Evolutionary conservation across 208 protist genomes (phyloP).

Genomic region (Polymyxa betae): DNA sequence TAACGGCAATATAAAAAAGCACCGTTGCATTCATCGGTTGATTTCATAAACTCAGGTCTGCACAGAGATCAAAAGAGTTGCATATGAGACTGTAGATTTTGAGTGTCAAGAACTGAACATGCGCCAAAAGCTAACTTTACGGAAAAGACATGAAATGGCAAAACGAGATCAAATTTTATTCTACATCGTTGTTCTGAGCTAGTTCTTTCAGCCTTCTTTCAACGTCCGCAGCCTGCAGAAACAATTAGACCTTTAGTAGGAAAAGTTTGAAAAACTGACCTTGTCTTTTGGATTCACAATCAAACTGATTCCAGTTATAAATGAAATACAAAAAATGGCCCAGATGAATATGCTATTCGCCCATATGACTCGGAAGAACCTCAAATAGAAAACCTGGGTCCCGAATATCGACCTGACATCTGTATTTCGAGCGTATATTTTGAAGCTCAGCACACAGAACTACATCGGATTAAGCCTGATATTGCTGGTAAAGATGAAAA

Average conservation of each 20-base stretch:
- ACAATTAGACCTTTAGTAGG: neutral
- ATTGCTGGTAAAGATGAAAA: neutral
- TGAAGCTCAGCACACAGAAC: constrained; percentile 50
- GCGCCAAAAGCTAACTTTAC: no score
- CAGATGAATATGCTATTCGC: neutral
- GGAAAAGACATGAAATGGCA: no score
- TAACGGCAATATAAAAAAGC: no score
- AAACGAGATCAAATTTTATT: no score
- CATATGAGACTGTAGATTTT: no score
- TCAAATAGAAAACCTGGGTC: constrained; percentile 51
- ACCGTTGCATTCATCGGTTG: no score
- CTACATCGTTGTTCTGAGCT: neutral
- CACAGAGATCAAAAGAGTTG: no score
- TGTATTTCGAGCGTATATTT: constrained; percentile 13
- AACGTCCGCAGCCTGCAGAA: neutral
- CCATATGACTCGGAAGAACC: constrained; percentile 21
- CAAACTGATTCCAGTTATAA: neutral
- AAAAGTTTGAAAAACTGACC: neutral
- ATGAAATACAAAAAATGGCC: constrained; percentile 48
- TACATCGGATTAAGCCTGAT: neutral
- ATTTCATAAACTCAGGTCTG: no score
- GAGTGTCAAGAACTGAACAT: no score
- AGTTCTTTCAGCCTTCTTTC: constrained; percentile 39
- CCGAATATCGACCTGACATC: constrained; percentile 37
- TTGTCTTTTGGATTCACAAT: constrained; percentile 41